Evolutionary conservation across 2,329 filamentous ascomycete species (phyloP).

Genomic region (Sphaerulina musiva): DNA sequence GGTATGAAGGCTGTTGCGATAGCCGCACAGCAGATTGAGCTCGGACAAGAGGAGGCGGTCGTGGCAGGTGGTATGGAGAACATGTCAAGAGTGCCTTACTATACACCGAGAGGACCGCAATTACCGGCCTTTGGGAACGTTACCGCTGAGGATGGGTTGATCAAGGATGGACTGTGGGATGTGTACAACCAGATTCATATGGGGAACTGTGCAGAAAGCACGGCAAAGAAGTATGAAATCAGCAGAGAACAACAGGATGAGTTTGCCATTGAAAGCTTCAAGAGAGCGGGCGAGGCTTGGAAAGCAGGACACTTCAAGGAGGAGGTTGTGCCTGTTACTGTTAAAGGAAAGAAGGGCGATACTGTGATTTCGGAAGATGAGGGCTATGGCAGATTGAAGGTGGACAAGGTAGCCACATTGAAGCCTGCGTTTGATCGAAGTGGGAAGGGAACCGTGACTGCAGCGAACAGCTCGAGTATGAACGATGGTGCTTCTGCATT

Average conservation of each 20-base stretch:
- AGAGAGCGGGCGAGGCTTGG: slow-evolving; percentile 87
- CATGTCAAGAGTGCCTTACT: slow-evolving; percentile 92
- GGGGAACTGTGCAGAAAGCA: slow-evolving; percentile 94
- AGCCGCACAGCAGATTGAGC: slow-evolving; percentile 88
- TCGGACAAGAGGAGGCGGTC: slow-evolving; percentile 80
- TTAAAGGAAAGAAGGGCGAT: slow-evolving; percentile 78
- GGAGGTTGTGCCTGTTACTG: slow-evolving; percentile 81
- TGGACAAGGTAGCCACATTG: slow-evolving; percentile 76
- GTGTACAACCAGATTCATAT: slow-evolving; percentile 97
- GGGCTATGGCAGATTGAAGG: slow-evolving; percentile 77
- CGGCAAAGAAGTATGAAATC: slow-evolving; percentile 78
- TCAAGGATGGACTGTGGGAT: slow-evolving; percentile 92
- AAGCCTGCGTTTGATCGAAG: slow-evolving; percentile 88
- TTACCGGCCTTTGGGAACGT: slow-evolving; percentile 81
- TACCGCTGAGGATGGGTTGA: slow-evolving; percentile 81
- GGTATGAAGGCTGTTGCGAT: slow-evolving; percentile 87
- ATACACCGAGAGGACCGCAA: slow-evolving; percentile 72
- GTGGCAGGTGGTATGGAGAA: slow-evolving; percentile 97
- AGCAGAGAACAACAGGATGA: slow-evolving; percentile 81
- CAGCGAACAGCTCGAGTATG: slow-evolving; percentile 87
- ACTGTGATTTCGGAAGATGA: slow-evolving; percentile 75
- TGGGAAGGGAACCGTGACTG: slow-evolving; percentile 83
- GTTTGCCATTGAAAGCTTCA: slow-evolving; percentile 83
- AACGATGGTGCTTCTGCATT: slow-evolving; percentile 92
- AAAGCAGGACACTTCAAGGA: slow-evolving; percentile 74